Evolutionary conservation across 768 basidiomycete genomes (phyloP).

Genomic region (Pleurotus pulmonarius): DNA sequence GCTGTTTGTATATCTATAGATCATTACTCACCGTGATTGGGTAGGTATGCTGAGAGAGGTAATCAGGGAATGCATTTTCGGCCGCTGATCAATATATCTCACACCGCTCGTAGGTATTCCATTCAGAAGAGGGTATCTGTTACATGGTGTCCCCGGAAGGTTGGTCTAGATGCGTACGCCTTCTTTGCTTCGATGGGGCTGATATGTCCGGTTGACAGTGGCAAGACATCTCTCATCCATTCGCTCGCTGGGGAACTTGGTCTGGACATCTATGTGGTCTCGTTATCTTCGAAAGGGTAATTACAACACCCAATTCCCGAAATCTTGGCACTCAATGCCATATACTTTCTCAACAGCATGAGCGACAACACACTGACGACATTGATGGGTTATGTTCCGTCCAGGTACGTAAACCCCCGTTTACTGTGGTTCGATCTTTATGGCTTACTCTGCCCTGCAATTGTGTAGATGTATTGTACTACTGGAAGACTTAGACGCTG

Average conservation of each 20-base stretch:
- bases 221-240: slow-evolving; percentile 85
- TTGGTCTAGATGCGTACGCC: slow-evolving; percentile 22
- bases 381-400: slow-evolving; percentile 85
- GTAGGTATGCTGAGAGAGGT: slow-evolving; percentile 90
- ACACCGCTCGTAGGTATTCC: slow-evolving; percentile 60
- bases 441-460: neutral
- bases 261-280: slow-evolving; percentile 90
- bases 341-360: slow-evolving; percentile 50
- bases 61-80: slow-evolving; percentile 11
- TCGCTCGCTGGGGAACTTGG: slow-evolving; percentile 81
- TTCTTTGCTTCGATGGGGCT: slow-evolving; percentile 3
- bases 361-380: slow-evolving; percentile 85
- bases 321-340: slow-evolving; percentile 13
- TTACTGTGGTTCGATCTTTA: slow-evolving; percentile 2
- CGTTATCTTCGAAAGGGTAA: slow-evolving; percentile 83
- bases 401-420: slow-evolving; percentile 44
- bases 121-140: slow-evolving; percentile 80
- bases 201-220: slow-evolving; percentile 39
- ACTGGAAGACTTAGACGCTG: slow-evolving; percentile 91
- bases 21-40: slow-evolving; percentile 15
- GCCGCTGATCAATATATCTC: slow-evolving; percentile 14
- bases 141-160: slow-evolving; percentile 88
- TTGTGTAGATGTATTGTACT: slow-evolving; percentile 78
- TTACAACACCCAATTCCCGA: slow-evolving; percentile 13
- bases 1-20: slow-evolving; percentile 11